Evolutionary conservation across 1,284 basidiomycete genomes (phyloP), one percentile per base, ranked within the genome.

Genomic region (Cryptococcus wingfieldii): DNA sequence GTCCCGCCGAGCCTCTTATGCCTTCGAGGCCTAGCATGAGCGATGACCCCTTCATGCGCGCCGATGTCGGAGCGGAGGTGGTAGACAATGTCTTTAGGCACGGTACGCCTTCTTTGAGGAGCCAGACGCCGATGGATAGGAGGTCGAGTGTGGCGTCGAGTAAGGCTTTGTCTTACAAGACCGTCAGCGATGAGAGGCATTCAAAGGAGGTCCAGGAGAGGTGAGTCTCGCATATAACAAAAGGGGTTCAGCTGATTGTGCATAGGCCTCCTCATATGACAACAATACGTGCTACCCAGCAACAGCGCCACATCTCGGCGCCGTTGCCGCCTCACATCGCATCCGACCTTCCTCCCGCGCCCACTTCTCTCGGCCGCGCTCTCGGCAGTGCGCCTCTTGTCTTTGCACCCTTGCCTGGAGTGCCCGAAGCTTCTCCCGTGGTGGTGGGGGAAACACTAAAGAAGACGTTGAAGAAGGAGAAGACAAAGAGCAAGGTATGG

Each of bases 401-500:
- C 50, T 45, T 49, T 27, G n/a, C 47, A 31, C n/a, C 47, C 19
- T 46, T 46, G 23, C 44, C 38, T 41, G 38, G 50, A 28, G 44
- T 54, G 8, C 47, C 58, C 4, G 47, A 50, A 42, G 23, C 41
- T 27, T 47, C 50, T 6, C 44, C 44, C 9, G 14, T 2, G 34
- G 37, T 25, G 18, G 34, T 48, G 27, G 38, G 27, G 19, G 47
- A 49, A 25, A 13, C 34, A 18, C 47, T 48, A 7, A 43, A 48
- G 37, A 61, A 58, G 46, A 53, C 59, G 5, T 52, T 69, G 16
- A 66, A 62, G 51, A 63, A 58, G 51, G 69, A 71, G 31, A 71
- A 65, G 60, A 71, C 72, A 9, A 69, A 64, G 37, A 68, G 67
- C 12, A 64, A 55, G 45, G 66, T 74, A 8, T 74, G 72, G 72